Evolutionary conservation across 1,139 yeast species (phyloP), one percentile per base, ranked within the genome.

Genomic region (Suhomyces chickasaworum): DNA sequence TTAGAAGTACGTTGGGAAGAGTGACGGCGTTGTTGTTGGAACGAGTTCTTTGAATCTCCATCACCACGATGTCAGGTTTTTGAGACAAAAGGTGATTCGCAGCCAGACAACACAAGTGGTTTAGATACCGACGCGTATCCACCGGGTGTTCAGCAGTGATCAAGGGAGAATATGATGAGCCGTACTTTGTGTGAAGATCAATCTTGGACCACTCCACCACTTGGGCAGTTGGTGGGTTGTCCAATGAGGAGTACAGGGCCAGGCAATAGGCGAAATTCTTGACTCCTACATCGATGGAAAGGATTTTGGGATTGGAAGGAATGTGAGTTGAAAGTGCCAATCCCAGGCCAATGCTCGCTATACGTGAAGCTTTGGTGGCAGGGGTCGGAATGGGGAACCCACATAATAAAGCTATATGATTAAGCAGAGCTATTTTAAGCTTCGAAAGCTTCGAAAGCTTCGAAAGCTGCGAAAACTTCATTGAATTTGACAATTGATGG

Each of bases 201-300:
- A 64, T 16, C 39, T 70, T 70, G 39, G 61, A 58, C 78, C 78
- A 73, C 5, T 46, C 39, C 5, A 54, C 60, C 41, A 43, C 46
- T 18, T 33, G 37, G 4, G 47, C 40, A 27, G 13, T 21, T 3
- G 42, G 37, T 7, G 30, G 27, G 13, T 7, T 20, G 13, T 20
- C 23, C 27, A 56, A 47, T 44, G 61, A 49, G 32, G 56, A 44
- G 4, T 48, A 46, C 27, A 47, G 40, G 12, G 64, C 51, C 41
- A 61, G 60, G 54, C 78, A 73, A 51, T 65, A 72, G 3, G 75
- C 64, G 47, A 73, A 71, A 56, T 73, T 72, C 55, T 72, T 73
- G 45, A 73, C 56, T 5, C 78, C 78, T 12, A 73, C 62, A 50
- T 73, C 78, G 10, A 73, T 60, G 10, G 74, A 59, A 5, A 66